Evolutionary conservation across 495 filamentous ascomycete species (phyloP).

Genomic region (Penicillium pancosmium): DNA sequence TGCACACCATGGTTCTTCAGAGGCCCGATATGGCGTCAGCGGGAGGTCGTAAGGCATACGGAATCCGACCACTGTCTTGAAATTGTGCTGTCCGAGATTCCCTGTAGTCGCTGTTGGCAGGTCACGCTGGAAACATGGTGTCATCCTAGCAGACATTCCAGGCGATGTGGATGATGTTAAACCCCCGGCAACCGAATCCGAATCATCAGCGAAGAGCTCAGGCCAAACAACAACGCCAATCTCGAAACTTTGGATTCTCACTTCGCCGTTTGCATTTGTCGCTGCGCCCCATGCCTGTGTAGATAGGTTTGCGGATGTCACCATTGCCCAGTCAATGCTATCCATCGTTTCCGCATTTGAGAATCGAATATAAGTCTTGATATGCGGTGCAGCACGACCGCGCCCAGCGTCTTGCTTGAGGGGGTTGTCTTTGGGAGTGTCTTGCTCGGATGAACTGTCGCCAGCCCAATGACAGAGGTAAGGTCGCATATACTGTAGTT

Average conservation of each 20-base stretch:
- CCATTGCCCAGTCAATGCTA: conserved; percentile 80
- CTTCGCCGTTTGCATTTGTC: conserved; percentile 53
- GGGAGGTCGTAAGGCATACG: conserved; percentile 87
- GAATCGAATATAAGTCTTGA: conserved; percentile 88
- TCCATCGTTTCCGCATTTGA: conserved; percentile 41
- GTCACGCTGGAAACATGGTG: conserved; percentile 68
- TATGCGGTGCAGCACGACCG: conserved; percentile 82
- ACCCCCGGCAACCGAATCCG: conserved; percentile 30
- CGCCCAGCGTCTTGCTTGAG: conserved; percentile 56
- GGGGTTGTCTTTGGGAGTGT: conserved; percentile 15
- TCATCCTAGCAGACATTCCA: conserved; percentile 51
- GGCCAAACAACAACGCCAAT: conserved; percentile 88
- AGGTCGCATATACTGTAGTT: conserved; percentile 72
- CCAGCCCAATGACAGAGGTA: conserved; percentile 74
- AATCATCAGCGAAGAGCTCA: conserved; percentile 51
- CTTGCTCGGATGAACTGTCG: conserved; percentile 24
- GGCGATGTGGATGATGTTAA: not conserved
- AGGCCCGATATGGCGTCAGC: conserved; percentile 60
- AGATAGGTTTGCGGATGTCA: conserved; percentile 85
- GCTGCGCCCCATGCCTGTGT: conserved; percentile 88
- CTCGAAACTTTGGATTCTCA: conserved; percentile 80
- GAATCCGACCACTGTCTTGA: conserved; percentile 55
- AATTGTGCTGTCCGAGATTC: conserved; percentile 2
- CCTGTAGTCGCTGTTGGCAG: conserved; percentile 32
- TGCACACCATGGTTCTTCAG: conserved; percentile 80